Evolutionary conservation across 257 asterid genomes (phyloP).

Genomic region (Solanum ossicruentum): DNA sequence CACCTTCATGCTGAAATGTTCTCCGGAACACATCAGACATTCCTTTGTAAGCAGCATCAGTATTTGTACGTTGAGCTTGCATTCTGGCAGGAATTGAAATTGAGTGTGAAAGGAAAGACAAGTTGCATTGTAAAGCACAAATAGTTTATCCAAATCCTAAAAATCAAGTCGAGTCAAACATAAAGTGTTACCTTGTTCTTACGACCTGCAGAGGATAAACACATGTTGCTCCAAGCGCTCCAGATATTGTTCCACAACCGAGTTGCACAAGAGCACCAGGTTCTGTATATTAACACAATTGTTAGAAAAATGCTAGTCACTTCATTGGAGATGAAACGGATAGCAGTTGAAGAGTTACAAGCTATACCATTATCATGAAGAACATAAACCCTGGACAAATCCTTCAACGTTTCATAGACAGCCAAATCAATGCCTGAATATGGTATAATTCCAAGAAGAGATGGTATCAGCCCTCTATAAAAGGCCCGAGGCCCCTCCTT

Average conservation of each 20-base stretch:
- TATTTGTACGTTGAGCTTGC: slow-evolving; percentile 62
- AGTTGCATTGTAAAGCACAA: neutral
- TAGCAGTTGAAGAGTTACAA: neutral
- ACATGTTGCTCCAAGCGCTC: slow-evolving; percentile 93
- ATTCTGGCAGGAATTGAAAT: slow-evolving; percentile 36
- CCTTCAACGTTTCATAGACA: slow-evolving; percentile 84
- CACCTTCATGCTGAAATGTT: slow-evolving; percentile 61
- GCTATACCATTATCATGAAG: slow-evolving; percentile 68
- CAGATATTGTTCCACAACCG: slow-evolving; percentile 87
- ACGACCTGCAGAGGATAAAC: slow-evolving; percentile 95
- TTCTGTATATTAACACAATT: slow-evolving; percentile 38
- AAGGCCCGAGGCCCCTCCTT: slow-evolving; percentile 93
- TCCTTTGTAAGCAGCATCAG: slow-evolving; percentile 28
- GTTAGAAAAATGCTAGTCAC: neutral
- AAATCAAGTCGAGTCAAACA: neutral
- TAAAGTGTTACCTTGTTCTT: slow-evolving; percentile 66
- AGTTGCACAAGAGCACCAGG: slow-evolving; percentile 92
- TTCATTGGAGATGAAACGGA: neutral
- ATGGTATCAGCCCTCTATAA: slow-evolving; percentile 82
- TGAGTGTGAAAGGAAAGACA: neutral
- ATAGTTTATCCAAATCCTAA: neutral
- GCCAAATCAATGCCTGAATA: slow-evolving; percentile 92
- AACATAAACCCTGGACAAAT: slow-evolving; percentile 61
- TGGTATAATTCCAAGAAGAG: slow-evolving; percentile 92
- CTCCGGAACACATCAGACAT: slow-evolving; percentile 69